Base-by-base conservation (phyloP, 345 rosid species). In the Euphorbia tirucalli region DNA sequence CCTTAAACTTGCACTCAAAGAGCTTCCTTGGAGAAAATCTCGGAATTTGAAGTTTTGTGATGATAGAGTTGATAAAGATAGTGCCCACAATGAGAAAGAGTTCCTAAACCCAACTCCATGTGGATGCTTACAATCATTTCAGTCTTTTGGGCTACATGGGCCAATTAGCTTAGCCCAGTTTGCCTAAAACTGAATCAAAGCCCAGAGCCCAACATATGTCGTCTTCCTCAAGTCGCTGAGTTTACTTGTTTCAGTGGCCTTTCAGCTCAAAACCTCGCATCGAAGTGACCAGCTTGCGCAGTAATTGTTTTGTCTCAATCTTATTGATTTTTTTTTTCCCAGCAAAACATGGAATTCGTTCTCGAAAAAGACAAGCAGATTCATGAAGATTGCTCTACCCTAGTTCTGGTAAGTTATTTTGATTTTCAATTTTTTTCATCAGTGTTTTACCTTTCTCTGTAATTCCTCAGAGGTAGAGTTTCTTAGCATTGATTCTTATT, bases 271-370 rank as follows among this genome's bases (percentile, higher is more conserved):
- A 61, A 3, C 22, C 39, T n/a, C n/a, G n/a, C n/a, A n/a, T n/a
- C n/a, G n/a, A n/a, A n/a, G n/a, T n/a, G n/a, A n/a, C n/a, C n/a
- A n/a, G n/a, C n/a, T n/a, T n/a, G n/a, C n/a, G n/a, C n/a, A n/a
- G n/a, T n/a, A n/a, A n/a, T n/a, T n/a, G n/a, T n/a, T n/a, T n/a
- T n/a, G n/a, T n/a, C 9, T 32, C 3, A 61, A 16, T 32, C 44
- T n/a, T 19, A 32, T 61, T 9, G 18, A 15, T n/a, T 31, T 35
- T 14, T 27, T 3, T 59, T 59, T 28, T 59, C 11, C 5, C 3
- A 18, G 8, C 57, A 11, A 41, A 61, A 43, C 66, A 91, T 89
- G 97, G 98, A 91, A 68, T 88, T 91, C 67, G 63, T 91, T 61
- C 56, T 73, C 15, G 93, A 85, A 69, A 79, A 88, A 72, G 97